These are phyloP conservation scores for Nigrospora oryzae DNA, from an alignment of 2,329 filamentous ascomycete species.

Conservation along the genomic window DNA sequence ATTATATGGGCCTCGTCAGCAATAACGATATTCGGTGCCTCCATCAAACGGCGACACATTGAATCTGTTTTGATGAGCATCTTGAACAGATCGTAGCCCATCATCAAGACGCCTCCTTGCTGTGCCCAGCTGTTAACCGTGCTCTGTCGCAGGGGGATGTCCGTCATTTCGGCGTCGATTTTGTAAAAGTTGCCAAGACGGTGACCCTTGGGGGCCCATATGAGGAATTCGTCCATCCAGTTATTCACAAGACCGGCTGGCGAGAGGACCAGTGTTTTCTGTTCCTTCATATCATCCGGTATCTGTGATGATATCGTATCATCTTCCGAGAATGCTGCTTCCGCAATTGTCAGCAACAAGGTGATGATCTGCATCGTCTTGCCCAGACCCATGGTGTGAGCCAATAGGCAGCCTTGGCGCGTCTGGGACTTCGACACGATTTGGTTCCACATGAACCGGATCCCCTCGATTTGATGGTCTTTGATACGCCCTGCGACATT, in stretches of 20 bases:
- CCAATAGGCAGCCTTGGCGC: slow-evolving; percentile 69
- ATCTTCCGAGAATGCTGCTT: slow-evolving; percentile 54
- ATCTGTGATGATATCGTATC: slow-evolving; percentile 54
- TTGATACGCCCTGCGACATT: slow-evolving; percentile 62
- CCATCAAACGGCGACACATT: slow-evolving; percentile 40
- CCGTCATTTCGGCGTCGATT: slow-evolving; percentile 34
- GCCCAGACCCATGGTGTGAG: slow-evolving; percentile 86
- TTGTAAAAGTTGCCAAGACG: slow-evolving; percentile 48
- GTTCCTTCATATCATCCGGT: slow-evolving; percentile 52
- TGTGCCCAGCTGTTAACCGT: slow-evolving; percentile 51
- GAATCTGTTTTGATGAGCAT: slow-evolving; percentile 20
- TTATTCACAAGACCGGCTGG: slow-evolving; percentile 71
- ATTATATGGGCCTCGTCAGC: slow-evolving; percentile 79
- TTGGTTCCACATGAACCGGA: slow-evolving; percentile 85
- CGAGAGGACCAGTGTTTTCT: slow-evolving; percentile 65
- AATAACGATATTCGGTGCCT: slow-evolving; percentile 63
- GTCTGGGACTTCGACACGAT: slow-evolving; percentile 52
- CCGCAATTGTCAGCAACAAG: slow-evolving; percentile 65
- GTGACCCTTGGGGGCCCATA: slow-evolving; percentile 52
- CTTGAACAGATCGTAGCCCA: slow-evolving; percentile 66
- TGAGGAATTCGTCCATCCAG: slow-evolving; percentile 69
- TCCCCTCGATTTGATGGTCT: slow-evolving; percentile 70
- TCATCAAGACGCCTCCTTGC: slow-evolving; percentile 63
- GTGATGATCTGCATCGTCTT: slow-evolving; percentile 91
- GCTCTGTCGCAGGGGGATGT: slow-evolving; percentile 23